Evolutionary conservation across 2,329 filamentous ascomycete species (phyloP), one percentile per base, ranked within the genome.

Genomic region (Cladosporium velox): DNA sequence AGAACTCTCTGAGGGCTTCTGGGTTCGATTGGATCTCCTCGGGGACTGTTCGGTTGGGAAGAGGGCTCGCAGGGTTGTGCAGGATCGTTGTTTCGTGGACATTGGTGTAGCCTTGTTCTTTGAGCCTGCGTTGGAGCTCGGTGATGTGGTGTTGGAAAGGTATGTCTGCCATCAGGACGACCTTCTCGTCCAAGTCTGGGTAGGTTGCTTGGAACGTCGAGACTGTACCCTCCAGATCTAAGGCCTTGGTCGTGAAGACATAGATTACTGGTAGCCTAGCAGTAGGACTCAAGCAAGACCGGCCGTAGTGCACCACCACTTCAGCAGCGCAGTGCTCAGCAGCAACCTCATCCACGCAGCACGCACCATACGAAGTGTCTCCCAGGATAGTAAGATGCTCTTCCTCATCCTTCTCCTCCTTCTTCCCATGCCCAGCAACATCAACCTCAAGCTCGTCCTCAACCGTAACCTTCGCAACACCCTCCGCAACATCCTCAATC

Each of bases 341-440:
- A 0, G 95, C 95, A 49, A 98, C 90, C 80, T 99, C 95, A 74
- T 99, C 95, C 21, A 98, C 93, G 74, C 95, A 99, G 80, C 95
- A 99, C 0, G 94, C 90, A 67, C 95, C 96, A 79, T 98, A 99
- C 1, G 94, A 97, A 2, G 95, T 98, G 78, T 99, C 95, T 35
- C 90, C 95, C 21, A 99, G 83, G 67, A 99, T 93, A 72, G 91
- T 96, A 62, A 98, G 83, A 68, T 84, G 79, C 64, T 80, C 78
- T 52, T 79, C 80, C 10, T 77, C 75, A 2, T 78, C 71, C 41
- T 74, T 69, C 1, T 67, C 12, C 35, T 34, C 7, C 34, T 44
- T 15, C 30, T 38, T 26, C 12, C 15, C 28, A 18, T 51, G 41
- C 1, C 64, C n/a, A 28, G 34, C 58, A 34, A 66, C 49, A 58